phyloP scores from a whole-genome alignment of 805 yeast species.

The Myxozyma mucilagina region DNA sequence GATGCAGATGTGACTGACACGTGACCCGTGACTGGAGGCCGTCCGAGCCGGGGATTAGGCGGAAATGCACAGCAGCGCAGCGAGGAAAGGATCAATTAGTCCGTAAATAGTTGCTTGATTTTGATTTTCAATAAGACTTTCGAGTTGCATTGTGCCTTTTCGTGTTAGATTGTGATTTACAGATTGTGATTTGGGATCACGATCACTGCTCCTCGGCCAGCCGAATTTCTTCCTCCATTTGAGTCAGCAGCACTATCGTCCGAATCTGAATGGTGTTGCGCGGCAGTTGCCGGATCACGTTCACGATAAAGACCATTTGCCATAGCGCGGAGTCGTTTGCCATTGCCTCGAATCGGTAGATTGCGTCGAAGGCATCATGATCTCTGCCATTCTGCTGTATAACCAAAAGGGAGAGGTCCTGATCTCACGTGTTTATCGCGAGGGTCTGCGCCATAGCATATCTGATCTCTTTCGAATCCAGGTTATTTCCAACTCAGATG shows the following conservation, averaged over 20 bases:
- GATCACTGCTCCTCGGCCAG: too few species aligned
- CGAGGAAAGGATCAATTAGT: background rate
- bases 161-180: too few species aligned
- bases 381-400: conserved; percentile 77
- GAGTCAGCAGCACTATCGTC: too few species aligned
- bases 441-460: conserved; percentile 73
- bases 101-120: too few species aligned
- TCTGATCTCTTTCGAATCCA: conserved; percentile 91
- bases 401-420: conserved; percentile 81
- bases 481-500: conserved; percentile 67
- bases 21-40: background rate
- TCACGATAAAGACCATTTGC: background rate
- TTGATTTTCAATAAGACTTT: too few species aligned
- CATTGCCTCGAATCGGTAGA: background rate
- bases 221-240: too few species aligned
- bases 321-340: too few species aligned
- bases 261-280: too few species aligned
- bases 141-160: too few species aligned
- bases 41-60: background rate
- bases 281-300: background rate
- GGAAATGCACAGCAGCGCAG: background rate
- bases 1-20: background rate
- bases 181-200: too few species aligned
- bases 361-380: conserved; percentile 50
- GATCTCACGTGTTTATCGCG: conserved; percentile 69